Base-by-base conservation (phyloP, 2,329 filamentous ascomycete genomes). In the Monilinia vaccinii-corymbosi region DNA sequence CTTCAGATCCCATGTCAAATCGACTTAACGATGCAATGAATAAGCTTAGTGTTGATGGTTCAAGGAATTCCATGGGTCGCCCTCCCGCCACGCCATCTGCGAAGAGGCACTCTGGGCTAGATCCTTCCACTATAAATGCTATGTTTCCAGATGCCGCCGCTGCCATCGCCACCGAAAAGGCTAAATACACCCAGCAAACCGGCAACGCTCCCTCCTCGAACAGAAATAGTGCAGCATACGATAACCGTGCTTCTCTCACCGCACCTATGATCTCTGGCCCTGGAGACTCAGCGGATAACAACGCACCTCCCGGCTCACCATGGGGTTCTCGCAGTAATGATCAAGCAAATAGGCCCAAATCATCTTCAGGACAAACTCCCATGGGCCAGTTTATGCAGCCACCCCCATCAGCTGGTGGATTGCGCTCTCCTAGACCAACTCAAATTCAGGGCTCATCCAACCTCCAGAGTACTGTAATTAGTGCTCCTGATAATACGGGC, bases 111-210 rank as follows among this genome's bases (percentile, higher is more conserved):
- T 97, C 94, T 49, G 91, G 88, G n/a, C 84, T 99, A 60, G 93
- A 97, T 72, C 82, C 90, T 6, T 91, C 87, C 36, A 95, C 91
- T 28, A 97, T 99, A 75, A 96, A 96, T 75, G 91, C 91, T 69
- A 97, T 99, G 94, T 99, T 99, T 74, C 94, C 94, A 8, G 94
- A 99, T 77, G 94, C 94, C 48, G 94, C 94, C 16, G 93, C 93
- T 46, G 94, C 94, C n/a, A 97, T 99, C 73, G 93, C 93, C 31
- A 96, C 94, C 63, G 93, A 99, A 75, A 97, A 97, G 78, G 93
- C 92, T 61, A 95, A 97, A 73, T 97, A 95, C 72, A 95, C 92
- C 21, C 92, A 97, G 73, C 89, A 96, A 73, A 96, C 92, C 4
- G 94, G 93, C 62, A 91, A 92, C 65, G 86, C 87, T 25, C 91